Base-by-base conservation (phyloP, 352 stramenopile species). In the Elongisporangium prolatum region DNA sequence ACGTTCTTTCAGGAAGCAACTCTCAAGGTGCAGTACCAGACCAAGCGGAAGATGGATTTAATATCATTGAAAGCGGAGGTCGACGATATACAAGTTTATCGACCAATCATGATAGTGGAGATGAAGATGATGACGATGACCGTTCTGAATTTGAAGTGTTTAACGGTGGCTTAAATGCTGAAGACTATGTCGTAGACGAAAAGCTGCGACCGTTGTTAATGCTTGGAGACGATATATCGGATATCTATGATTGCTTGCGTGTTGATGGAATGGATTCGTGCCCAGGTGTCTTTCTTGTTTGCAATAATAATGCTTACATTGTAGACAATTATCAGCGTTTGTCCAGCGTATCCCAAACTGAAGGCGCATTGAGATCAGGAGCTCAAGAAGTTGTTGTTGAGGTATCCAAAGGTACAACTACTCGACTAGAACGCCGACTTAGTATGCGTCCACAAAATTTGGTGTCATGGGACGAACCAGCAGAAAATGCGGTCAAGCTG, bases 211-310 rank as follows among this genome's bases (percentile, higher is more conserved):
- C 81, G 14, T 64, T 91, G 18, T 52, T 91, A 16, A 71, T 89
- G 49, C 81, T 75, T 2, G 79, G 75, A 2, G 81, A 91, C 44
- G 81, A 89, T 11, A 84, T 91, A 21, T 61, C 72, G 18, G 71
- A 87, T 37, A 83, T 89, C 16, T 80, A 76, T 40, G 79, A 91
- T 54, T 91, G 81, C 50, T 68, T 88, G 50, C 73, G 81, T 21
- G 80, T 91, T 48, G 81, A 91, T 37, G 81, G 81, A n/a, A 87
- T 89, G 77, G 81, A 89, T 64, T 86, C 80, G 17, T 89, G 77
- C 52, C 81, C 81, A 3, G 80, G 81, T 0, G 75, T 91, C 4
- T 88, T 91, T 50, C 65, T 91, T 21, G 21, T 91, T 0, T 85
- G 79, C 65, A 88, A 72, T 38, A 71, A 86, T 38, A 71, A 89